Evolutionary conservation across 176 grass and related monocot genomes (phyloP).

Genomic region (Elaeis guineensis): DNA sequence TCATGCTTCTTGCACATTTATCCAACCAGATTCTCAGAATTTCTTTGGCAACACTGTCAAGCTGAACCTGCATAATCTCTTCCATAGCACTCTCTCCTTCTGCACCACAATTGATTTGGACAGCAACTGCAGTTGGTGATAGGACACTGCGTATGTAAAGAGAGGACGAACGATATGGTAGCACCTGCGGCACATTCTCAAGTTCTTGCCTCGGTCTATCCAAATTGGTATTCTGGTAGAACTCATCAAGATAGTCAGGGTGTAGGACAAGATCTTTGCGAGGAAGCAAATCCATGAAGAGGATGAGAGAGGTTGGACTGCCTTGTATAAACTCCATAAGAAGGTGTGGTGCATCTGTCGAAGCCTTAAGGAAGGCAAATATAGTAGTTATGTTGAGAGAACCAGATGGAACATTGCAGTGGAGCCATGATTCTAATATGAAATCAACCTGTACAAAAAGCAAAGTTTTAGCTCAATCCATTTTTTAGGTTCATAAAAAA

Average conservation of each 20-base stretch:
- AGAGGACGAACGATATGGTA: slow-evolving; percentile 44
- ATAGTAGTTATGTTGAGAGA: slow-evolving; percentile 57
- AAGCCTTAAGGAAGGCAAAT: slow-evolving; percentile 34
- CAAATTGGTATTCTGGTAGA: slow-evolving; percentile 40
- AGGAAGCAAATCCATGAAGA: slow-evolving; percentile 61
- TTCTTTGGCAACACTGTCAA: slow-evolving; percentile 24
- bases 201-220: slow-evolving; percentile 46
- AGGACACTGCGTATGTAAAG: slow-evolving; percentile 55
- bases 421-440: slow-evolving; percentile 69
- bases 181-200: slow-evolving; percentile 37
- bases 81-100: slow-evolving; percentile 38
- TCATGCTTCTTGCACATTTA: slow-evolving; percentile 20
- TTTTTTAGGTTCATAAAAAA: slow-evolving; percentile 9
- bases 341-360: slow-evolving; percentile 58
- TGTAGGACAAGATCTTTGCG: slow-evolving; percentile 51
- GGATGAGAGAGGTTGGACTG: slow-evolving; percentile 42
- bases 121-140: slow-evolving; percentile 49
- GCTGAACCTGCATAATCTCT: slow-evolving; percentile 35
- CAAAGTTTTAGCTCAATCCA: no score
- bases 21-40: slow-evolving; percentile 56
- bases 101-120: slow-evolving; percentile 51
- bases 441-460: slow-evolving; percentile 63
- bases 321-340: slow-evolving; percentile 58
- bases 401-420: slow-evolving; percentile 67
- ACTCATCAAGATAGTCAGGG: slow-evolving; percentile 54